Percentiles rank a stretch among this genome's conserved stretches.
Conservation (phyloP, 1,284 basidiomycete genomes). For the Pyrrhoderma noxium region DNA sequence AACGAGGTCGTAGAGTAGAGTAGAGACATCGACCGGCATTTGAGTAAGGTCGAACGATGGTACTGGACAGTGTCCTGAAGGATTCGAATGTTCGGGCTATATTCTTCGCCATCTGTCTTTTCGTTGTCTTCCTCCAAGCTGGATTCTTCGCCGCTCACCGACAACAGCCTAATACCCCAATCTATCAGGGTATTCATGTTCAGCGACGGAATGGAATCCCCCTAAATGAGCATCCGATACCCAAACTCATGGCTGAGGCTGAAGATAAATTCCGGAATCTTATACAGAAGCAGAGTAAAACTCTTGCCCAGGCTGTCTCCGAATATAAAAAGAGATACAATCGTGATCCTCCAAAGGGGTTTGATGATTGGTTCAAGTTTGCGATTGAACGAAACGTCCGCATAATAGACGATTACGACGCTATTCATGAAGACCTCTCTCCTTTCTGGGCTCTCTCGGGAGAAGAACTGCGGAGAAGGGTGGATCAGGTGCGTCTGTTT, state of each 20-base stretch:
- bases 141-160: slow-evolving; percentile 45
- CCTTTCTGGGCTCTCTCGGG: slow-evolving; percentile 76
- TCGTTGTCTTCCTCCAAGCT: slow-evolving; percentile 49
- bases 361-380: slow-evolving; percentile 86
- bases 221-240: slow-evolving; percentile 65
- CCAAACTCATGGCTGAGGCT: slow-evolving; percentile 74
- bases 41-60: neutral
- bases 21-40: too few species aligned
- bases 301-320: slow-evolving; percentile 62
- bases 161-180: slow-evolving; percentile 14
- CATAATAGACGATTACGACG: slow-evolving; percentile 89
- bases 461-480: slow-evolving; percentile 63
- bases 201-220: neutral
- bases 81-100: slow-evolving; percentile 27
- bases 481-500: slow-evolving; percentile 48
- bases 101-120: slow-evolving; percentile 41
- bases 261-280: slow-evolving; percentile 59
- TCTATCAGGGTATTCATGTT: neutral
- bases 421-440: slow-evolving; percentile 68
- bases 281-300: slow-evolving; percentile 67
- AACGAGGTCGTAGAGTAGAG: too few species aligned
- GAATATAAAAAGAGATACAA: slow-evolving; percentile 77
- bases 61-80: slow-evolving; percentile 4
- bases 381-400: slow-evolving; percentile 65
- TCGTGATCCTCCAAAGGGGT: slow-evolving; percentile 79